Base-by-base conservation (phyloP, 768 basidiomycete genomes). In the Collybia mongolica region DNA sequence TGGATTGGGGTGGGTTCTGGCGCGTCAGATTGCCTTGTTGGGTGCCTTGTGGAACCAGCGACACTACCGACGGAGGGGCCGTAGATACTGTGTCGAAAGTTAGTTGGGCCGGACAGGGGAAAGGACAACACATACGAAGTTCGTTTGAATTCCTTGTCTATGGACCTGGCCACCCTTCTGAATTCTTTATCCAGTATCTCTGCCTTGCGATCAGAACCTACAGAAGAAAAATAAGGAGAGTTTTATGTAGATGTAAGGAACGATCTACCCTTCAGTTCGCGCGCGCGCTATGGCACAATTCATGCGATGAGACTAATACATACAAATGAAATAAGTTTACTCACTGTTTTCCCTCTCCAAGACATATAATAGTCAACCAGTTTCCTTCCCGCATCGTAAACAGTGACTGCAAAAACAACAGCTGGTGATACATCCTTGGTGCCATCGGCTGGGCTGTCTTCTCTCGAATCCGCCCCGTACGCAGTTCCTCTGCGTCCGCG, bases 311-410 rank as follows among this genome's bases (percentile, higher is more conserved):
- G 39, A 39, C 44, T 29, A 45, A 23, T 14, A 19, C 4, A n/a
- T 11, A 14, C 43, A 39, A 29, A 38, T 15, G 47, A 29, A 20
- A 36, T 38, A 22, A 28, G 18, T 20, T 29, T 7, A 53, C 72
- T 44, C 41, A 75, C 75, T 44, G 62, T 68, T 60, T 72, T 68
- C 12, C 72, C 69, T 53, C 68, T 65, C 77, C 77, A 79, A 24
- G 74, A 72, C 73, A 77, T 74, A 54, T 78, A 78, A 59, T 76
- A 79, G 57, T 80, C 75, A 28, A 77, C 70, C 35, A 70, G 69
- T 54, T 70, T 75, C 46, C 66, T 65, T 18, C 68, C 70, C 9
- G 66, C 68, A 19, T 72, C 68, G 54, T 63, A 60, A 15, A 65
- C 70, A 17, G 73, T 68, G 51, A 77, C 69, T 2, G 74, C 79